Conservation (phyloP, 2,329 filamentous ascomycete species). For the Ophiosphaerella herpotricha region DNA sequence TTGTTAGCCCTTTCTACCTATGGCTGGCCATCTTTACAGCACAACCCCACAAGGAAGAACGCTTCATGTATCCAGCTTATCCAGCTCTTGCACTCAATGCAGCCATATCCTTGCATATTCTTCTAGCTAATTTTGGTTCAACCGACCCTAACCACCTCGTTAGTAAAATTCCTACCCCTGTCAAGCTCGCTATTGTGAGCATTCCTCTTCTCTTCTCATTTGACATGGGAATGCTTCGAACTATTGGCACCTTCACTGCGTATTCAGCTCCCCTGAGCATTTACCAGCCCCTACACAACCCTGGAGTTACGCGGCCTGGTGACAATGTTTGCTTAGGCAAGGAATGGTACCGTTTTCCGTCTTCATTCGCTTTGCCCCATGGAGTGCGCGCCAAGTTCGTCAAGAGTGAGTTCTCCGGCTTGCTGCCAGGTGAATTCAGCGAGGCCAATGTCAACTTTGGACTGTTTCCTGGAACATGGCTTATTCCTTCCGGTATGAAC, state of each 20-base stretch:
- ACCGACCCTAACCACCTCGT: constrained; percentile 68
- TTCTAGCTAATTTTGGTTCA: constrained; percentile 75
- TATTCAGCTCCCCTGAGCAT: constrained; percentile 81
- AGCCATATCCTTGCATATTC: constrained; percentile 79
- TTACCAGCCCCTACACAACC: constrained; percentile 67
- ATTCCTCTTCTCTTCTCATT: constrained; percentile 66
- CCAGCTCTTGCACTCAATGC: constrained; percentile 89
- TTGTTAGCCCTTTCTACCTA: constrained; percentile 86
- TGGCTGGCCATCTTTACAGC: constrained; percentile 91
- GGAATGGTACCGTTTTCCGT: constrained; percentile 98
- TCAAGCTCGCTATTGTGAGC: constrained; percentile 71
- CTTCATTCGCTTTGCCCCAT: constrained; percentile 86
- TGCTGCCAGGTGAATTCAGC: constrained; percentile 88
- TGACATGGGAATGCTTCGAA: constrained; percentile 70
- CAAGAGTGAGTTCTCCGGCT: constrained; percentile 83
- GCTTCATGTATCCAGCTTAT: constrained; percentile 98
- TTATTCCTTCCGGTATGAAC: constrained; percentile 84
- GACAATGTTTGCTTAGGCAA: constrained; percentile 88
- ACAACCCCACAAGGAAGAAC: constrained; percentile 96
- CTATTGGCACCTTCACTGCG: constrained; percentile 72
- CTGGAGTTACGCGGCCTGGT: constrained; percentile 61
- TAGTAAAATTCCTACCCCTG: constrained; percentile 71
- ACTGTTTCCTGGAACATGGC: constrained; percentile 81
- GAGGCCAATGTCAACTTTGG: constrained; percentile 72
- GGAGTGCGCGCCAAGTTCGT: constrained; percentile 86